A percentile compares a stretch with the other conserved stretches of the same genome.
Evolutionary conservation across 2,329 filamentous ascomycete genomes (phyloP).

Genomic region (Colletotrichum eremochloae): DNA sequence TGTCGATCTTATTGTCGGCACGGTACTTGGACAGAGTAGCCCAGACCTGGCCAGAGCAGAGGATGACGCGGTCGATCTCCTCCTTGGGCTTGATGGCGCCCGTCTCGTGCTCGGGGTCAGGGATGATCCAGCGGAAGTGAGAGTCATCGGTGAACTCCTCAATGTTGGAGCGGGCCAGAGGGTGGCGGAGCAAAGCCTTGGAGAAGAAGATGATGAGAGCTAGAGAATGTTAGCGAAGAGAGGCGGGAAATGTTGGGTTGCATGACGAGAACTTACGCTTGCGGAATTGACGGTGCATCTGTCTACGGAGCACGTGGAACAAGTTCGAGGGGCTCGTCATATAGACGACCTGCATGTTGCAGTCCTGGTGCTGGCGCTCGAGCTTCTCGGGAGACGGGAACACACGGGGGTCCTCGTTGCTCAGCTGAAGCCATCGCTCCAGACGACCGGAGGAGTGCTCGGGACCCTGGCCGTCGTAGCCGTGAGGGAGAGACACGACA

Average conservation of each 20-base stretch:
- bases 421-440: constrained; percentile 96
- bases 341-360: constrained; percentile 98
- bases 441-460: constrained; percentile 98
- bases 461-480: constrained; percentile 97
- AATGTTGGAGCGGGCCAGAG: constrained; percentile 87
- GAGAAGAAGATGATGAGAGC: constrained; percentile 98
- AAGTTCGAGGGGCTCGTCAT: constrained; percentile 96
- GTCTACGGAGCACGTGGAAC: constrained; percentile 95
- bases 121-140: constrained; percentile 97
- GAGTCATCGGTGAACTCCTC: constrained; percentile 93
- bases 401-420: constrained; percentile 95
- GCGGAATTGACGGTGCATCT: constrained; percentile 99
- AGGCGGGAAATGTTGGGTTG: constrained; percentile 1
- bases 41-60: constrained; percentile 97
- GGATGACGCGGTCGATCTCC: constrained; percentile 92
- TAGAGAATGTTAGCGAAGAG: constrained; percentile 54
- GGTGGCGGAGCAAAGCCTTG: constrained; percentile 95
- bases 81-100: constrained; percentile 82
- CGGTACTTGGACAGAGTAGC: constrained; percentile 92
- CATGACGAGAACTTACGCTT: constrained; percentile 79
- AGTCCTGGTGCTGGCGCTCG: constrained; percentile 97
- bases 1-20: constrained; percentile 85
- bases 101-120: constrained; percentile 85
- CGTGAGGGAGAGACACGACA: constrained; percentile 95
- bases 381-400: constrained; percentile 92